These are phyloP conservation scores for Colletotrichum lini DNA, from an alignment of 2,329 filamentous ascomycete species.

Conservation along the genomic window DNA sequence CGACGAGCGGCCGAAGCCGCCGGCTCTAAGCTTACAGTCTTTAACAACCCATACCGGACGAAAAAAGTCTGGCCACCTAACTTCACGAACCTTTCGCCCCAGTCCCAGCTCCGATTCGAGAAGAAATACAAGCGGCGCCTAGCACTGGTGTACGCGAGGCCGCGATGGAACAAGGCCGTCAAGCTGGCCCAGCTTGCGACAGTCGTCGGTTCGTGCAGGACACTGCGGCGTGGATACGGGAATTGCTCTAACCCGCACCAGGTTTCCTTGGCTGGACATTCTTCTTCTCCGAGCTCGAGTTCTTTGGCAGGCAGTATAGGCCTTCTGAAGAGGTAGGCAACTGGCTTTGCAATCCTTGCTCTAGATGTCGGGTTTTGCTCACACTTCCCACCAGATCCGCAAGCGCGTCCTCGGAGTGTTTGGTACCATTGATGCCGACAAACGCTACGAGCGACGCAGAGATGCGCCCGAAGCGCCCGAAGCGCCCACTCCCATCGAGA, in stretches of 20 bases:
- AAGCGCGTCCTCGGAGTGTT: constrained; percentile 56
- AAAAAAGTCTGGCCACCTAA: constrained; percentile 86
- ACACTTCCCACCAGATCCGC: constrained; percentile 50
- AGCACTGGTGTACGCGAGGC: constrained; percentile 72
- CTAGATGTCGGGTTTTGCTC: background rate
- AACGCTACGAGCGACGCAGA: constrained; percentile 58
- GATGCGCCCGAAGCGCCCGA: constrained; percentile 52
- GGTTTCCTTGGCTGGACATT: constrained; percentile 56
- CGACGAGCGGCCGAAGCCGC: constrained; percentile 46
- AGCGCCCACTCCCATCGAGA: constrained; percentile 45
- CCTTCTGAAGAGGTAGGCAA: constrained; percentile 57
- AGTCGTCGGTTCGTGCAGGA: constrained; percentile 66
- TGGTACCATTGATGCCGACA: constrained; percentile 58
- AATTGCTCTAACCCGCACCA: constrained; percentile 43
- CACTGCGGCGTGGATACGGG: background rate
- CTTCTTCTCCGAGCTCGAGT: constrained; percentile 61
- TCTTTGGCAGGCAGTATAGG: constrained; percentile 60
- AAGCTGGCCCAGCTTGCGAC: constrained; percentile 75
- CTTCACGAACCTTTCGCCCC: constrained; percentile 76
- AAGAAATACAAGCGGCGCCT: constrained; percentile 82
- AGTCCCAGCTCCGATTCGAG: constrained; percentile 84
- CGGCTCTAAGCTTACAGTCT: constrained; percentile 51
- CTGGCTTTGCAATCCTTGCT: background rate
- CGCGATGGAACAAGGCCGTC: constrained; percentile 75
- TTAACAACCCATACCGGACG: constrained; percentile 72